A percentile compares a stretch with the other conserved stretches of the same genome.
Conservation (phyloP, 2,329 filamentous ascomycete genomes). For the Colletotrichum kahawae region DNA sequence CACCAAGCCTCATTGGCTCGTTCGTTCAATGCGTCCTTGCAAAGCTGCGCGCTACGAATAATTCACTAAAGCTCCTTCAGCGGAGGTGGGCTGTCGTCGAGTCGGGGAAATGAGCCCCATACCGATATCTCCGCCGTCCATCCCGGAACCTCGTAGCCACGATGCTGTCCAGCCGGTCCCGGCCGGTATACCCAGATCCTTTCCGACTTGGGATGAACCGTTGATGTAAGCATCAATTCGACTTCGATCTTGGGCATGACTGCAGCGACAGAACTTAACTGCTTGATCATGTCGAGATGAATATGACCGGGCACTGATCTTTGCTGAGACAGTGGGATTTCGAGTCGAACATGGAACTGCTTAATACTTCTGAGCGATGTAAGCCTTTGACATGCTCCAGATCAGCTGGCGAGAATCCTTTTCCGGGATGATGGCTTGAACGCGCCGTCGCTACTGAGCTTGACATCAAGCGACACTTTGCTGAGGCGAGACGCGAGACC, state of each 20-base stretch:
- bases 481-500: neutral
- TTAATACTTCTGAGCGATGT: neutral
- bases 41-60: neutral
- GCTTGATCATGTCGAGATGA: neutral
- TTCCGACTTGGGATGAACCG: neutral
- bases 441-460: neutral
- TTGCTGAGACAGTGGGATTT: neutral
- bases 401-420: neutral
- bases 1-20: neutral
- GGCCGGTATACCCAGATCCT: neutral
- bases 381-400: neutral
- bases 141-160: neutral
- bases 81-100: neutral
- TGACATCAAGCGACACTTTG: neutral
- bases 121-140: neutral
- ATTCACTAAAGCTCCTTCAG: neutral
- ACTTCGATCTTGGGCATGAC: neutral
- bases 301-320: neutral
- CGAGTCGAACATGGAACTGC: neutral
- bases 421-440: conserved; percentile 10
- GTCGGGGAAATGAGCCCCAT: neutral
- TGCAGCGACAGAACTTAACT: neutral
- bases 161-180: neutral
- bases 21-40: neutral
- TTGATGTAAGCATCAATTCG: neutral